Base-by-base conservation (phyloP, 768 basidiomycete genomes). In the Tulasnella sp. region DNA sequence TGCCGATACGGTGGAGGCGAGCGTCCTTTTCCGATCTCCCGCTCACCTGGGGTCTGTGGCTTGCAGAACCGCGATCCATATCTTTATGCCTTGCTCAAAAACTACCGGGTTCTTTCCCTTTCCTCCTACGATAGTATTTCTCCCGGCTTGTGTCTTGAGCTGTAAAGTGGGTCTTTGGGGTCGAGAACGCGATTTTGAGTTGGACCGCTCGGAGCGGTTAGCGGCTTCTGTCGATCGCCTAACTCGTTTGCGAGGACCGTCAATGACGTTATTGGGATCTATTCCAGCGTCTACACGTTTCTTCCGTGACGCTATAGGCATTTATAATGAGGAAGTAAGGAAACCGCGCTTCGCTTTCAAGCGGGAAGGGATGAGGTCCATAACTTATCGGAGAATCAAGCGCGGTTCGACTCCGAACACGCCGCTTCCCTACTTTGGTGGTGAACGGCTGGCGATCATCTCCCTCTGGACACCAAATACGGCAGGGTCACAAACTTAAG, bases 41-140 rank as follows among this genome's bases (percentile, higher is more conserved):
- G 92, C 93, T 88, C 88, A 94, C 93, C 94, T 92, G 88, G 93
- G 92, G 87, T 90, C 92, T 83, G 90, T 90, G 82, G 92, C 93
- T 84, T 93, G 91, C 88, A 89, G 92, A 83, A 94, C 87, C 55
- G 88, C 88, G 83, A 91, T 89, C 91, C 92, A 94, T 85, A 93
- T 84, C 84, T 87, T 88, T 85, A 91, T 26, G 11, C 79, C 79
- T n/a, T 39, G 37, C 23, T 79, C 79, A 23, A 39, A 39, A 26
- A 46, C 61, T 15, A 16, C 39, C 26, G 18, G 23, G 18, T 74
- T 42, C 42, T 40, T 74, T 2, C 16, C 32, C 32, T 35, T 15
- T 20, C 7, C 75, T 39, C 48, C 55, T 26, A n/a, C 69, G 23
- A 61, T 44, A n/a, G 40, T 61, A 15, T 40, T 29, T 37, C 39